Percentiles rank a stretch among this genome's conserved stretches.
phyloP scores from a whole-genome alignment of 2,329 filamentous ascomycete genomes.

The Diaporthe destruens region DNA sequence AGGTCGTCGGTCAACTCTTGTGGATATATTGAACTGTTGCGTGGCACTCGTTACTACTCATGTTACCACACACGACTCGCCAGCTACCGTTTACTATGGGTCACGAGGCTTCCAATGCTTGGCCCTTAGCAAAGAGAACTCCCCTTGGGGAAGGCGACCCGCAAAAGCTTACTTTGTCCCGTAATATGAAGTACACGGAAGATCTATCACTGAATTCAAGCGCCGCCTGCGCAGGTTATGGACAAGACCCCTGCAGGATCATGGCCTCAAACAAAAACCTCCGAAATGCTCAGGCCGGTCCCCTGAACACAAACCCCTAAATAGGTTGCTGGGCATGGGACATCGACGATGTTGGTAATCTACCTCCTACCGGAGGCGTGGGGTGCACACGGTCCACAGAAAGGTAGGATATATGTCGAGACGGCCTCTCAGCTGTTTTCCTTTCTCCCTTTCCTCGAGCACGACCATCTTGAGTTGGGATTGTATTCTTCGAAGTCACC shows the following conservation, averaged over 20 bases:
- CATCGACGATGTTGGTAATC: slow-evolving; percentile 8
- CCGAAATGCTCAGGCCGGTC: slow-evolving; percentile 29
- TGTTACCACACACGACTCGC: slow-evolving; percentile 23
- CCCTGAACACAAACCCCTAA: slow-evolving; percentile 18
- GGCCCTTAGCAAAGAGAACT: slow-evolving; percentile 2
- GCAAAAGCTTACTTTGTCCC: slow-evolving; percentile 5
- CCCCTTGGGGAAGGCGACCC: slow-evolving; percentile 15
- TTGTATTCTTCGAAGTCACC: slow-evolving; percentile 32
- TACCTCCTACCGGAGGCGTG: background rate
- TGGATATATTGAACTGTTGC: background rate
- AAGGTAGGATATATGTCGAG: slow-evolving; percentile 8
- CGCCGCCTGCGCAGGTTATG: slow-evolving; percentile 20
- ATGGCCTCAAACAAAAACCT: slow-evolving; percentile 30
- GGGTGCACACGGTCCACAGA: slow-evolving; percentile 17
- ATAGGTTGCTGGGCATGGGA: background rate
- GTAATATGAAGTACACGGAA: background rate
- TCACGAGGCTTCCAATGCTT: slow-evolving; percentile 9
- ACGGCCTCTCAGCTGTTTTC: background rate
- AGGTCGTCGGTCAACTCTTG: background rate
- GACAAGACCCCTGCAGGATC: slow-evolving; percentile 13
- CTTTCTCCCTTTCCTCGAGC: background rate
- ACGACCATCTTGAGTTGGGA: slow-evolving; percentile 28
- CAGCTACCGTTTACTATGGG: background rate
- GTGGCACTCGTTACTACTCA: slow-evolving; percentile 2
- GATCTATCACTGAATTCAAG: slow-evolving; percentile 13